phyloP scores from a whole-genome alignment of 305 asterid genomes.

The Striga hermonthica region DNA sequence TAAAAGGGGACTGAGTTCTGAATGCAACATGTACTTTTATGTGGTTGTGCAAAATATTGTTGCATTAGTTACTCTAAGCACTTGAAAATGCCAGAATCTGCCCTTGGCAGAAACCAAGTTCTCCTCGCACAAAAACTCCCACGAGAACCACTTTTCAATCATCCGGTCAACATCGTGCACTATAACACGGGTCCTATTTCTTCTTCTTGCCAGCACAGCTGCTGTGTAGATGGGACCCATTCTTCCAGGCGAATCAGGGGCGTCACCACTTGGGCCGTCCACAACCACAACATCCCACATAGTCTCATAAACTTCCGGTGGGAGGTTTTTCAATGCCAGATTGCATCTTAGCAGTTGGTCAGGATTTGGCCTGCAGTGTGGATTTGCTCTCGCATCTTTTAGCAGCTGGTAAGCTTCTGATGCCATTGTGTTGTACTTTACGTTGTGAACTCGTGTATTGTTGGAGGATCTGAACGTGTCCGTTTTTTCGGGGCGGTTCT shows the following conservation, averaged over 20 bases:
- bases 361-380: constrained; percentile 35
- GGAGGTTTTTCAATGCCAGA: constrained; percentile 50
- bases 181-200: constrained; percentile 47
- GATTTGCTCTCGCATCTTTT: constrained; percentile 53
- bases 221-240: constrained; percentile 79
- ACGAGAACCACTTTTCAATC: constrained; percentile 83
- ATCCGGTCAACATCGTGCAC: constrained; percentile 70
- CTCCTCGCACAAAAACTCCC: constrained; percentile 80
- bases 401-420: constrained; percentile 63
- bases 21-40: constrained; percentile 16
- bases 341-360: constrained; percentile 38
- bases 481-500: constrained; percentile 40
- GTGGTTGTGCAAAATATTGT: constrained; percentile 47
- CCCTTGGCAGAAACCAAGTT: constrained; percentile 82
- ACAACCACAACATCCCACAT: constrained; percentile 74
- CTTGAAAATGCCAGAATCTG: constrained; percentile 64
- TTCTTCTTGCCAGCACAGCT: constrained; percentile 60
- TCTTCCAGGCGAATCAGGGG: constrained; percentile 68
- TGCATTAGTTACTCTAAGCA: constrained; percentile 39
- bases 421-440: constrained; percentile 60
- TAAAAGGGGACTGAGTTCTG: constrained; percentile 24
- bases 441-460: constrained; percentile 38
- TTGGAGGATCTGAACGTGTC: constrained; percentile 28
- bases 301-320: constrained; percentile 43
- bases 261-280: constrained; percentile 71